A percentile compares a stretch with the other conserved stretches of the same genome.
Evolutionary conservation across 441 rosid genomes (phyloP).

Genomic region (Erodium texanum): DNA sequence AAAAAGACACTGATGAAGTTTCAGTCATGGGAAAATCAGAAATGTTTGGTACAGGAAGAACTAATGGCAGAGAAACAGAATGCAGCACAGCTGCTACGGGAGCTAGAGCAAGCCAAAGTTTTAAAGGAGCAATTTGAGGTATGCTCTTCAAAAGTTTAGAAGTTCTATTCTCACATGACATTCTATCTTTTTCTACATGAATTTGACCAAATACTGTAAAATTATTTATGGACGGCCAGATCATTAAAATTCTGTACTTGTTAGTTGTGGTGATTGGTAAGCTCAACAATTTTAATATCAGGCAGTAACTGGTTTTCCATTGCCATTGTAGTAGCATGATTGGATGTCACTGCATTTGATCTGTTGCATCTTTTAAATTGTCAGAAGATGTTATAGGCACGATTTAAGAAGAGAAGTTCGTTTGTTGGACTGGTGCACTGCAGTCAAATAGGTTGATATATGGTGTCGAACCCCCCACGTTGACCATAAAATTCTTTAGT

Average conservation of each 20-base stretch:
- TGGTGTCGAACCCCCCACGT: background rate
- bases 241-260: background rate
- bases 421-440: background rate
- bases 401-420: background rate
- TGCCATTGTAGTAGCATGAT: background rate
- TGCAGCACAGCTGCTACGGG: slow-evolving; percentile 38
- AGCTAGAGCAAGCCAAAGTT: slow-evolving; percentile 57
- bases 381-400: background rate
- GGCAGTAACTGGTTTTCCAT: too few relatives aligned
- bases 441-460: background rate
- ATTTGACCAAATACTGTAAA: background rate
- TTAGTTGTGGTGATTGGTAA: background rate
- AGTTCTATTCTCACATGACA: background rate
- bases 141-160: slow-evolving; percentile 21
- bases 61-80: slow-evolving; percentile 50
- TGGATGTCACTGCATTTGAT: background rate
- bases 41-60: slow-evolving; percentile 60
- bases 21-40: slow-evolving; percentile 85
- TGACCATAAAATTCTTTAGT: background rate
- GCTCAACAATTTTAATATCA: background rate
- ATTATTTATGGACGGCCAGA: background rate
- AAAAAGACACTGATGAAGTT: slow-evolving; percentile 45
- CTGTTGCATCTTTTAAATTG: slow-evolving; percentile 15
- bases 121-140: slow-evolving; percentile 63
- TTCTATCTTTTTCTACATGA: background rate